Base-by-base conservation (phyloP, 2,329 filamentous ascomycete genomes). In the Monosporascus sp. region DNA sequence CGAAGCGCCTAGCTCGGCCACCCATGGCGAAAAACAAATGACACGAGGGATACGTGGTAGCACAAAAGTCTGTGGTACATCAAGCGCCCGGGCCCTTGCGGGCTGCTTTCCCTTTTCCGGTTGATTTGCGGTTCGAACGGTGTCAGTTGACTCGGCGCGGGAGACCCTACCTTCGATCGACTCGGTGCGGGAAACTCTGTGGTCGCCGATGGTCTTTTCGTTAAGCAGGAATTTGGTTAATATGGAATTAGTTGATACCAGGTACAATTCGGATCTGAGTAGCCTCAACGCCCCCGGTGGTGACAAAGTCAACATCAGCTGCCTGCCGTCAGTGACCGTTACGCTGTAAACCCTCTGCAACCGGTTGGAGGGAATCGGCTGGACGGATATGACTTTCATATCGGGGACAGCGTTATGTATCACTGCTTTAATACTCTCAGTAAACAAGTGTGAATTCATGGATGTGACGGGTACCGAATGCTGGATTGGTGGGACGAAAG, bases 251-350 rank as follows among this genome's bases (percentile, higher is more conserved):
- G 76, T 74, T 24, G 66, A 62, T 48, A 77, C 66, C 43, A 74
- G 70, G 37, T 64, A 70, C 48, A 72, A 71, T 60, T 82, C 79
- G 48, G 68, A 75, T 31, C 78, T 73, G 35, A 82, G 67, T 27
- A 79, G 66, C 51, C 73, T 72, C 49, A 73, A 63, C 54, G 72
- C 68, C n/a, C 69, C 58, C 37, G 70, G 65, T 7, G 75, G 75
- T n/a, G 76, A 65, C 4, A 78, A 60, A 37, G 73, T 70, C 41
- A 81, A 67, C 27, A 74, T 55, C 24, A 80, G 60, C 9, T 60
- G 65, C 17, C 69, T 69, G 7, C 69, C 71, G 51, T 77, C 70
- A n/a, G 71, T 72, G 44, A 75, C 64, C 37, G 65, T 67, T 51
- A 78, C 67, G 56, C 70, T 67, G 63, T 76, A 80, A 49, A 72